phyloP scores from a whole-genome alignment of 768 basidiomycete species.

The Auriculariales sp. region DNA sequence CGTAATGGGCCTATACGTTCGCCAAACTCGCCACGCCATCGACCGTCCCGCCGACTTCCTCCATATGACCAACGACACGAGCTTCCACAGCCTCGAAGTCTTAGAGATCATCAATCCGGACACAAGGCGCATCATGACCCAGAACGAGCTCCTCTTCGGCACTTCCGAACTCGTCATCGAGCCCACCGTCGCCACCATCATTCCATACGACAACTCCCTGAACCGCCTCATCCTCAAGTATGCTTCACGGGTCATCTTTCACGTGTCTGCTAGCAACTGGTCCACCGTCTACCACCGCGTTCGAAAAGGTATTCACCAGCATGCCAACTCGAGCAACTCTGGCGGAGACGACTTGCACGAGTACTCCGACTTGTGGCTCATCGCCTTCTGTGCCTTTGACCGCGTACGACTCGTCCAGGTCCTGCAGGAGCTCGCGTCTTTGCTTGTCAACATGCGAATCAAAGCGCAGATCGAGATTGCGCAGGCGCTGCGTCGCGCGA shows the following conservation, averaged over 20 bases:
- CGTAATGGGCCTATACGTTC: slow-evolving; percentile 70
- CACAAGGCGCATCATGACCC: background rate
- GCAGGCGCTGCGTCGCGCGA: slow-evolving; percentile 52
- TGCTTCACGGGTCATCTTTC: slow-evolving; percentile 68
- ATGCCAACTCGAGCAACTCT: slow-evolving; percentile 28
- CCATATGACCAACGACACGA: slow-evolving; percentile 43
- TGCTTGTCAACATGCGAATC: slow-evolving; percentile 68
- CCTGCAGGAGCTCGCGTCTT: slow-evolving; percentile 65
- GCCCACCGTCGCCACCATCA: slow-evolving; percentile 45
- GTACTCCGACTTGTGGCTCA: slow-evolving; percentile 57
- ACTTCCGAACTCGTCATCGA: slow-evolving; percentile 27
- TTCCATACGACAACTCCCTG: slow-evolving; percentile 38
- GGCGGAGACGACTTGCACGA: slow-evolving; percentile 43
- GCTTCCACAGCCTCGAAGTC: slow-evolving; percentile 59
- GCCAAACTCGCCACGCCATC: slow-evolving; percentile 49
- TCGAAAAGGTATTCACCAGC: slow-evolving; percentile 48
- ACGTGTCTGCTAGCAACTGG: slow-evolving; percentile 85
- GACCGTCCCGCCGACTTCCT: slow-evolving; percentile 42
- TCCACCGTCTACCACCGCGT: slow-evolving; percentile 56
- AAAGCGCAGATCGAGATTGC: slow-evolving; percentile 63
- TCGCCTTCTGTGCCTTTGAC: slow-evolving; percentile 68
- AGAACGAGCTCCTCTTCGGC: background rate
- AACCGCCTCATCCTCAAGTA: slow-evolving; percentile 53
- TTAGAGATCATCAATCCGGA: slow-evolving; percentile 20
- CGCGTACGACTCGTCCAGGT: slow-evolving; percentile 50